Conservation (phyloP, 2,329 filamentous ascomycete species). For the Penicillium decumbens region DNA sequence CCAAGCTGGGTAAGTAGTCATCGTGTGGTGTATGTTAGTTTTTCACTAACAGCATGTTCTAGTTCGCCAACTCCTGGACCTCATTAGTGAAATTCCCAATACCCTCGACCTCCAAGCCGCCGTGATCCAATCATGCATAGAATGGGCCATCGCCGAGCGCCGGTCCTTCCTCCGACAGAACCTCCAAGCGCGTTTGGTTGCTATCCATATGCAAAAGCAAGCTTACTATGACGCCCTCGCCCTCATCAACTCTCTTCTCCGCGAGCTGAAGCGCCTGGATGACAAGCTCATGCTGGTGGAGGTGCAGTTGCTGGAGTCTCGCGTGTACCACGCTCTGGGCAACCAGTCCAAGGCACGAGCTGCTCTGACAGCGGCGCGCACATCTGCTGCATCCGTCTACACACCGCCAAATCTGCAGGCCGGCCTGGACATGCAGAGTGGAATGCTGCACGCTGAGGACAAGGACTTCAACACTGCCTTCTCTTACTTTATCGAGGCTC, state of each 20-base stretch:
- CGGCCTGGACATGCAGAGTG: conserved; percentile 97
- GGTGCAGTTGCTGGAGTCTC: conserved; percentile 93
- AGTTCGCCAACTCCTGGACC: conserved; percentile 96
- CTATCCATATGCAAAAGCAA: conserved; percentile 94
- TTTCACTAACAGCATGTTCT: conserved; percentile 4
- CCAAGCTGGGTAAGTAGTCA: conserved; percentile 74
- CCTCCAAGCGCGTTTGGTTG: conserved; percentile 90
- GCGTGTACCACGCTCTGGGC: conserved; percentile 93
- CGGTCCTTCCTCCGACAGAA: conserved; percentile 96
- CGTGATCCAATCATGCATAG: conserved; percentile 98
- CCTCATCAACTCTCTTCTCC: conserved; percentile 91
- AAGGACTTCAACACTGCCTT: conserved; percentile 98
- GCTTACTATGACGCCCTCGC: conserved; percentile 95
- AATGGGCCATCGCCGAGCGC: conserved; percentile 94
- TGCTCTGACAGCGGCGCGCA: conserved; percentile 87
- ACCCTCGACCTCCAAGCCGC: conserved; percentile 89
- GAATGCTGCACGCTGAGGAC: conserved; percentile 97
- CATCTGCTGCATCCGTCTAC: conserved; percentile 94
- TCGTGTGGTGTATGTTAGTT: neutral
- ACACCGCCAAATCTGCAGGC: conserved; percentile 92
- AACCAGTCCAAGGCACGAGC: conserved; percentile 95
- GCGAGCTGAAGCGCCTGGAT: conserved; percentile 94
- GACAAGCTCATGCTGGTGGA: conserved; percentile 98
- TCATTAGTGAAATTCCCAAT: conserved; percentile 90
- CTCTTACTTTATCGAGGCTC: conserved; percentile 98